These are phyloP conservation scores for Pleurotus sapidus DNA, from an alignment of 768 basidiomycete genomes.

Conservation along the genomic window DNA sequence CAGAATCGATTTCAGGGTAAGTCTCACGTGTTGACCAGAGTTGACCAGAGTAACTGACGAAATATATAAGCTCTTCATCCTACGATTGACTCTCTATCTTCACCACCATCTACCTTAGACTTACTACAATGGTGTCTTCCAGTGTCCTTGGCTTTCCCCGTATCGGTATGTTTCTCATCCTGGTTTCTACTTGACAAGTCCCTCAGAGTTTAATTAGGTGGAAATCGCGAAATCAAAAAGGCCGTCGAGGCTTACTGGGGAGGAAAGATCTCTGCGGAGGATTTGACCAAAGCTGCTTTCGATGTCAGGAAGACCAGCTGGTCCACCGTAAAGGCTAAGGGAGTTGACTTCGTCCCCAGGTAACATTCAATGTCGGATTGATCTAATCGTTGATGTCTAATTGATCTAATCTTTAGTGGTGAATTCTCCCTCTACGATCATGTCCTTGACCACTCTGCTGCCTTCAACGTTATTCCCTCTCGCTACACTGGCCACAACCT, in stretches of 20 bases:
- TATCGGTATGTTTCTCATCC: conserved; percentile 51
- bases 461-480: conserved; percentile 96
- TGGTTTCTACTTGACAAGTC: not conserved
- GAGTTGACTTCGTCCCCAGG: conserved; percentile 93
- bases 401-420: conserved; percentile 54
- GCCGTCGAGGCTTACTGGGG: conserved; percentile 99
- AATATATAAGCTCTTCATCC: conserved; percentile 15
- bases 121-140: conserved; percentile 64
- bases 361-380: conserved; percentile 29
- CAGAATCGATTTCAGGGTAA: conserved; percentile 8
- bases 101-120: conserved; percentile 18
- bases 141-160: conserved; percentile 93
- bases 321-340: conserved; percentile 78
- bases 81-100: conserved; percentile 26
- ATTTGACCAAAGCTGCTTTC: conserved; percentile 84
- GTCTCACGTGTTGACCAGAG: conserved; percentile 9
- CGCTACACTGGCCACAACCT: conserved; percentile 87
- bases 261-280: conserved; percentile 83
- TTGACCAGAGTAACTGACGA: conserved; percentile 7
- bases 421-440: conserved; percentile 99
- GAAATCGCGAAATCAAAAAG: conserved; percentile 95
- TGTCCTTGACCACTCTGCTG: conserved; percentile 93
- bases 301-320: conserved; percentile 88
- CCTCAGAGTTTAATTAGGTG: conserved; percentile 47
- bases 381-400: conserved; percentile 15